Evolutionary conservation across 805 yeast species (phyloP).

Genomic region (Saturnispora kantuleensis): DNA sequence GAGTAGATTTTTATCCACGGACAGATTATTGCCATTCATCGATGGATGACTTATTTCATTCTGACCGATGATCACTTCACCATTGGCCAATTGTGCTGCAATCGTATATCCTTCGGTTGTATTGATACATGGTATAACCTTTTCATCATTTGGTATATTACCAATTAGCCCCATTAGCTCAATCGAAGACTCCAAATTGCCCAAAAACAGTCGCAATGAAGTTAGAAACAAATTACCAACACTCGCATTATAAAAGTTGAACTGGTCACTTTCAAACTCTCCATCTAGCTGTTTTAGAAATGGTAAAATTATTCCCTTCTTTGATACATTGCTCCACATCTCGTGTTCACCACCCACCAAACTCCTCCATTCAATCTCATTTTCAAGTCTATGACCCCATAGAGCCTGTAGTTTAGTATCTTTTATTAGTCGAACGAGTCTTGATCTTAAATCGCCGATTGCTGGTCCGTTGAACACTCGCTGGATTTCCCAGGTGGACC

Average conservation of each 20-base stretch:
- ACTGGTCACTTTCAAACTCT: constrained; percentile 59
- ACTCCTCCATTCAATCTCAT: constrained; percentile 51
- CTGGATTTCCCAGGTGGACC: constrained; percentile 82
- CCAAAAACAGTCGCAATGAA: constrained; percentile 72
- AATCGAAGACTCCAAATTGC: constrained; percentile 75
- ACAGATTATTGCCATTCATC: too few species aligned
- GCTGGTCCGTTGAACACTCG: constrained; percentile 92
- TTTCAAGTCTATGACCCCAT: neutral
- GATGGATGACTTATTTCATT: constrained; percentile 86
- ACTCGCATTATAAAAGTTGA: constrained; percentile 68
- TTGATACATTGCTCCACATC: constrained; percentile 53
- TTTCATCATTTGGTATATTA: constrained; percentile 39
- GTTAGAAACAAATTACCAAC: constrained; percentile 79
- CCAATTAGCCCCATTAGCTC: constrained; percentile 54
- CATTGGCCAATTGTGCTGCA: constrained; percentile 62
- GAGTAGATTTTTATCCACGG: too few species aligned
- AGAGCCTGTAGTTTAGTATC: constrained; percentile 21
- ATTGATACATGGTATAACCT: constrained; percentile 72
- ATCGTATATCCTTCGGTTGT: constrained; percentile 83
- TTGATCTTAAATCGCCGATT: constrained; percentile 81
- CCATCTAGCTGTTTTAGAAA: constrained; percentile 72
- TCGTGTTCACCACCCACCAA: constrained; percentile 73
- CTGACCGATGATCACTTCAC: constrained; percentile 76
- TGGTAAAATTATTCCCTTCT: constrained; percentile 64
- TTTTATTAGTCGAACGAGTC: constrained; percentile 68